Conservation (phyloP, 805 yeast species). For the Yarrowia osloensis region DNA sequence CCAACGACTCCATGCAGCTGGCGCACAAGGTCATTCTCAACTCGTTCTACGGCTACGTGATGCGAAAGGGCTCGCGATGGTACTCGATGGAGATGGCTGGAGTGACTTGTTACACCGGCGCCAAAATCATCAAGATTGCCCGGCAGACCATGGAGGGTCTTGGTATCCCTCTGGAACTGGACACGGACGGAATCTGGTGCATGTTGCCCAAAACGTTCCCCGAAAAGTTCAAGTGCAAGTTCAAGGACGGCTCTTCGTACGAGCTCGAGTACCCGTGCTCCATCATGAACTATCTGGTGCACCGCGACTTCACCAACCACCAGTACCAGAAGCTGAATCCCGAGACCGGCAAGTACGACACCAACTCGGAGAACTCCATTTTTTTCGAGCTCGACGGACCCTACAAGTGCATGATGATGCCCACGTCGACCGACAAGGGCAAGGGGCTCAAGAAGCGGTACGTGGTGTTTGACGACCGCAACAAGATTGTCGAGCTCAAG, state of each 20-base stretch:
- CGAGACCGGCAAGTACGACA: constrained; percentile 64
- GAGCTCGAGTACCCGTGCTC: constrained; percentile 90
- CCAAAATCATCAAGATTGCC: constrained; percentile 97
- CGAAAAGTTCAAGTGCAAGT: constrained; percentile 71
- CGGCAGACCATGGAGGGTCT: constrained; percentile 84
- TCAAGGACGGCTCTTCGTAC: constrained; percentile 75
- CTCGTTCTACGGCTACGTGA: constrained; percentile 96
- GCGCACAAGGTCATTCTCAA: constrained; percentile 97
- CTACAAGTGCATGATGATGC: constrained; percentile 93
- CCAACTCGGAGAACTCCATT: constrained; percentile 86
- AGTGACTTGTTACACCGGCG: constrained; percentile 96
- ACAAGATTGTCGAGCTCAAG: constrained; percentile 89
- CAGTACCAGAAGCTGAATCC: constrained; percentile 91
- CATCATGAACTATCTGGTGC: constrained; percentile 92
- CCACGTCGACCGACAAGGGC: constrained; percentile 97
- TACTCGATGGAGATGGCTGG: constrained; percentile 99
- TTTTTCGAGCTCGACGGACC: constrained; percentile 99
- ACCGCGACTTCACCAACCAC: constrained; percentile 85
- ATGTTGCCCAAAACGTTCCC: constrained; percentile 92
- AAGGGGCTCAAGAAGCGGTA: constrained; percentile 94
- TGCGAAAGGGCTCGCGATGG: constrained; percentile 99
- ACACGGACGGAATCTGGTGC: constrained; percentile 99
- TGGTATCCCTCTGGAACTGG: constrained; percentile 94
- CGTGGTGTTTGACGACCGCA: constrained; percentile 95
- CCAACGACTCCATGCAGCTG: constrained; percentile 91